Percentiles rank a stretch among this genome's conserved stretches.
phyloP scores from a whole-genome alignment of 495 filamentous ascomycete genomes.

The Parathielavia appendiculata region DNA sequence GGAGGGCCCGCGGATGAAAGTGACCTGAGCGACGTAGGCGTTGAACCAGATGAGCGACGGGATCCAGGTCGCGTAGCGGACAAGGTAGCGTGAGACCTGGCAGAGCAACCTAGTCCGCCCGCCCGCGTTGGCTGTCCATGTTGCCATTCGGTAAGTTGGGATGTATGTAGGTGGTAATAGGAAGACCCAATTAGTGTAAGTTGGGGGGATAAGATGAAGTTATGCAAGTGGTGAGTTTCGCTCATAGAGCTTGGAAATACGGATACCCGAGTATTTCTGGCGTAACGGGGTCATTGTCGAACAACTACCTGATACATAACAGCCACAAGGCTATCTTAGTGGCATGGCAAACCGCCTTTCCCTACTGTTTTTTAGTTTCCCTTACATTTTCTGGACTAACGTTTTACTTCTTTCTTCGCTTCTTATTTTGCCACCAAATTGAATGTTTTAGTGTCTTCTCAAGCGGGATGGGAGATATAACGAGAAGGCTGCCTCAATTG shows the following conservation, averaged over 20 bases:
- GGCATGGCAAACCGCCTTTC: too few species aligned
- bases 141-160: constrained; percentile 15
- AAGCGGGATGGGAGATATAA: constrained; percentile 6
- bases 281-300: too few species aligned
- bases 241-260: too few species aligned
- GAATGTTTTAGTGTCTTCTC: neutral
- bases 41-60: constrained; percentile 63
- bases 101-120: constrained; percentile 25
- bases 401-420: too few species aligned
- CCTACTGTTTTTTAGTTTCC: too few species aligned
- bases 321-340: too few species aligned
- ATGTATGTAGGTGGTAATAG: neutral
- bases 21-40: constrained; percentile 55
- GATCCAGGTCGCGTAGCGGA: constrained; percentile 54
- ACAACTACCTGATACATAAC: too few species aligned
- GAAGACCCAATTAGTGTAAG: neutral
- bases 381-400: too few species aligned
- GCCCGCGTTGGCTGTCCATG: constrained; percentile 29
- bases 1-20: constrained; percentile 60
- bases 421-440: too few species aligned
- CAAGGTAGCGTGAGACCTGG: constrained; percentile 41
- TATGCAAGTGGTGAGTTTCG: constrained; percentile 1
- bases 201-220: neutral
- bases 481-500: constrained; percentile 3
- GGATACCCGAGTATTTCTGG: too few species aligned